Percentiles rank a stretch among this genome's conserved stretches.
These are phyloP conservation scores for Tolypocladium capitatum DNA, from an alignment of 2,329 filamentous ascomycete species.

Conservation along the genomic window DNA sequence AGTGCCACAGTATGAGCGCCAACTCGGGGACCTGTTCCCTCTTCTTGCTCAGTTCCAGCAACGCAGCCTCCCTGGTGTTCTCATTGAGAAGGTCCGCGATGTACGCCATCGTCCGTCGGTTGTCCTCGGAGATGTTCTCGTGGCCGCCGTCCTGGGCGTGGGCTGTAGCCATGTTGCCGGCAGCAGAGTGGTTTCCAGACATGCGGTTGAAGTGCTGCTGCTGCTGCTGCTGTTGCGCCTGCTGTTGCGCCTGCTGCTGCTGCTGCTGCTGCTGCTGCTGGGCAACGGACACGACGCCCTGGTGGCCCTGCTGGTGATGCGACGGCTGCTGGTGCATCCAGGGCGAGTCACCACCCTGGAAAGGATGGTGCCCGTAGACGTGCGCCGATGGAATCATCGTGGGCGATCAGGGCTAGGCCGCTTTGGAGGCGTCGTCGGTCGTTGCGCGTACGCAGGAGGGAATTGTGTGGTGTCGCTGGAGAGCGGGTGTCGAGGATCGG, in stretches of 20 bases:
- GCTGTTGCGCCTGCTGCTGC: conserved; percentile 16
- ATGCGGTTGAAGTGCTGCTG: conserved; percentile 62
- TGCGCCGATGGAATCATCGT: conserved; percentile 51
- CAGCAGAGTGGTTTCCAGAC: conserved; percentile 48
- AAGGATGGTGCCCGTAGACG: conserved; percentile 56
- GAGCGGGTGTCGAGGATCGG: background rate
- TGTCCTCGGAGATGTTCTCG: conserved; percentile 74
- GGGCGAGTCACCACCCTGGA: conserved; percentile 46
- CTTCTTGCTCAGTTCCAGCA: conserved; percentile 97
- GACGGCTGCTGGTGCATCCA: conserved; percentile 56
- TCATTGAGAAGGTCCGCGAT: conserved; percentile 86
- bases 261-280: conserved; percentile 30
- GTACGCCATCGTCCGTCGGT: conserved; percentile 81
- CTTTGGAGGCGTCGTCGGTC: background rate
- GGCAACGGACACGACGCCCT: conserved; percentile 35
- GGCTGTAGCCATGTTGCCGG: conserved; percentile 25
- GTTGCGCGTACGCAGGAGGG: background rate
- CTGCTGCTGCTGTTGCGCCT: conserved; percentile 35
- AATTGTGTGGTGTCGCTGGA: background rate
- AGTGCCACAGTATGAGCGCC: conserved; percentile 94
- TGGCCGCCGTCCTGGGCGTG: conserved; percentile 43
- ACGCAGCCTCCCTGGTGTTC: conserved; percentile 72
- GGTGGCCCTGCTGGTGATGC: conserved; percentile 46
- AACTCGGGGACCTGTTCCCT: conserved; percentile 94
- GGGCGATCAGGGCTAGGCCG: conserved; percentile 3